phyloP scores from a whole-genome alignment of 805 yeast genomes.

The Torulaspora microellipsoides region DNA sequence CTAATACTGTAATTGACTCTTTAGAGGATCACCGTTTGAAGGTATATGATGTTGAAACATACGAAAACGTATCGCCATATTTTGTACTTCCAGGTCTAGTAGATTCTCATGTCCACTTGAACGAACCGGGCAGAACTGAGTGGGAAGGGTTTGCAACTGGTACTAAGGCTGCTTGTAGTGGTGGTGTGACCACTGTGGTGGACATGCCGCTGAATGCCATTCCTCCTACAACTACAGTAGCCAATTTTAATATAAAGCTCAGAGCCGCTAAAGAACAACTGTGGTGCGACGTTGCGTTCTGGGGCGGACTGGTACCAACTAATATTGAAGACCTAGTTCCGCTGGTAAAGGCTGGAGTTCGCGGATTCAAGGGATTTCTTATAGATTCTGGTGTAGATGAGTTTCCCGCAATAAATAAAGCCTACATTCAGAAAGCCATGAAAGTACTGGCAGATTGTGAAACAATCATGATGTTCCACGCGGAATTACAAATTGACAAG shows the following conservation, averaged over 20 bases:
- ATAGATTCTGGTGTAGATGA: conserved; percentile 96
- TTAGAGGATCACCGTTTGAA: conserved; percentile 39
- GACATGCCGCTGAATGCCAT: conserved; percentile 97
- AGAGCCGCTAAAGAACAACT: conserved; percentile 75
- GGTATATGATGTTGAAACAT: conserved; percentile 42
- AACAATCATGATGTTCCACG: conserved; percentile 86
- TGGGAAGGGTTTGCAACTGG: conserved; percentile 99
- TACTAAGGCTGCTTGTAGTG: conserved; percentile 88
- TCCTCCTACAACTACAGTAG: conserved; percentile 88
- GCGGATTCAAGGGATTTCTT: conserved; percentile 91
- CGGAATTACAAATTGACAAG: conserved; percentile 67
- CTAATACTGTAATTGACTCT: conserved; percentile 33
- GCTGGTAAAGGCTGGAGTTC: conserved; percentile 75
- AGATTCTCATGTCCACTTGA: conserved; percentile 90
- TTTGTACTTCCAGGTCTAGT: conserved; percentile 85
- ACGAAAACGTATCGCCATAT: conserved; percentile 55
- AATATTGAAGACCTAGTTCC: conserved; percentile 69
- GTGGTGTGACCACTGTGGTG: conserved; percentile 92
- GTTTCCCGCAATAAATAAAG: conserved; percentile 73
- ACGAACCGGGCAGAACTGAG: conserved; percentile 97
- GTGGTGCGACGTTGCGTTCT: conserved; percentile 92
- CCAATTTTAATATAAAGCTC: conserved; percentile 68
- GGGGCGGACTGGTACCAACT: conserved; percentile 92
- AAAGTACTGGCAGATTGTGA: conserved; percentile 52
- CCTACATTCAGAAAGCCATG: conserved; percentile 66